Conservation (phyloP, 2,329 filamentous ascomycete species). For the Cryphonectria radicalis region DNA sequence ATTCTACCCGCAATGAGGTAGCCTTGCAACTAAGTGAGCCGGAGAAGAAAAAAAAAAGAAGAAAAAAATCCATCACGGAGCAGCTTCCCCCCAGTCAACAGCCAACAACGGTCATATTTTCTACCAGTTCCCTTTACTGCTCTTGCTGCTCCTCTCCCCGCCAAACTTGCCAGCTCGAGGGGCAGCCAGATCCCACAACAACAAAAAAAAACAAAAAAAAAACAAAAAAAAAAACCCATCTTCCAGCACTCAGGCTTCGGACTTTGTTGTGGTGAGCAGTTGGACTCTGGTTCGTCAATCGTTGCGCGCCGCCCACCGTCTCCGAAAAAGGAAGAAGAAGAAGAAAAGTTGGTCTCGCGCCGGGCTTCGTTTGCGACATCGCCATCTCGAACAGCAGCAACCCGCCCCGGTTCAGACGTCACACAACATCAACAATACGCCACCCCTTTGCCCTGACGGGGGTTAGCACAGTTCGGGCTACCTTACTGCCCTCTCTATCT, state of each 20-base stretch:
- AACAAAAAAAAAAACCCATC: too few relatives aligned
- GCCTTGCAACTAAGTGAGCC: not conserved
- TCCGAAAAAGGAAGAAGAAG: not conserved
- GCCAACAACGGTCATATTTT: not conserved
- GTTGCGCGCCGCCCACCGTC: not conserved
- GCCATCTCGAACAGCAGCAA: not conserved
- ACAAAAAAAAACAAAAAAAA: too few relatives aligned
- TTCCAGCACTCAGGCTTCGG: too few relatives aligned
- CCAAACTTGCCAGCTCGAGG: not conserved
- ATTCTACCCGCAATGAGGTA: not conserved
- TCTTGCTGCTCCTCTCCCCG: conserved; percentile 9
- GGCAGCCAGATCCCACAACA: conserved; percentile 5
- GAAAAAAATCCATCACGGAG: conserved; percentile 10
- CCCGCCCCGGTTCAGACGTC: not conserved
- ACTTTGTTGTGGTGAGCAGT: not conserved
- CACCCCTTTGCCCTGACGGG: not conserved
- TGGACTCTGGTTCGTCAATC: not conserved
- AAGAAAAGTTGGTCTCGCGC: not conserved
- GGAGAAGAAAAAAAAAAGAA: not conserved
- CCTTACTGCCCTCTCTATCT: not conserved
- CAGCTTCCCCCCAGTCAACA: conserved; percentile 1
- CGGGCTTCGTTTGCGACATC: not conserved
- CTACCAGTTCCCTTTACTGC: not conserved
- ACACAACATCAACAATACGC: not conserved
- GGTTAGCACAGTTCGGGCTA: not conserved